These are phyloP conservation scores for Pseudognaphalium luteoalbum DNA, from an alignment of 129 eudicot genomes.

Conservation along the genomic window DNA sequence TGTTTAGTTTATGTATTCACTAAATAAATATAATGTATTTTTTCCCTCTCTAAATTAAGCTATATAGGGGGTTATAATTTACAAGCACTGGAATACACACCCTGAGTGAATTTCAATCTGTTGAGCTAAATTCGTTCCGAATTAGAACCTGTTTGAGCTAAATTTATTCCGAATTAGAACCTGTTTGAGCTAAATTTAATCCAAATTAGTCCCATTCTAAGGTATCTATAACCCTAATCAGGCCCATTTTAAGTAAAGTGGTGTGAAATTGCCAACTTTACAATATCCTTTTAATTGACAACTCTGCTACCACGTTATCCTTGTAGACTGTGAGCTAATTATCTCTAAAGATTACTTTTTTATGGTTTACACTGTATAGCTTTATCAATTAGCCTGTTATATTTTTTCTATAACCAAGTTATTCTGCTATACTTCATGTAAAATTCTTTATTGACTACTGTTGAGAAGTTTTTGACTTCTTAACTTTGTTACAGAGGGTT, in stretches of 20 bases:
- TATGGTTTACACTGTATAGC: background rate
- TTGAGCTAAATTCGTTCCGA: no score
- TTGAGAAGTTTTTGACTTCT: conserved; percentile 19
- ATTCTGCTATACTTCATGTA: background rate
- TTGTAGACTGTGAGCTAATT: conserved; percentile 1
- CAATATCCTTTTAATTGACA: background rate
- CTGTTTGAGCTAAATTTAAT: no score
- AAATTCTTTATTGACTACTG: conserved; percentile 1
- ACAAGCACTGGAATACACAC: no score
- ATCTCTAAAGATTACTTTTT: background rate
- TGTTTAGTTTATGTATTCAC: no score
- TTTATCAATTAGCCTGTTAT: background rate
- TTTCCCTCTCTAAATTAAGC: background rate
- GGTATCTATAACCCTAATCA: background rate
- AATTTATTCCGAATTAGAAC: no score
- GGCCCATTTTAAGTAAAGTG: background rate
- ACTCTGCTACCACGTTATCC: background rate
- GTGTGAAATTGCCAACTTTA: background rate
- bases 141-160: no score
- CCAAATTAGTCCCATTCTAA: background rate
- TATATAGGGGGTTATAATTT: background rate
- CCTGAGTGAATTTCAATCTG: no score
- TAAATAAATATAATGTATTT: background rate
- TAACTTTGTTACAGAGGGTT: conserved; percentile 55
- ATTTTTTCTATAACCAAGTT: conserved; percentile 3